phyloP scores from a whole-genome alignment of 1,284 basidiomycete genomes.

The Ceratobasidium papillatum region DNA sequence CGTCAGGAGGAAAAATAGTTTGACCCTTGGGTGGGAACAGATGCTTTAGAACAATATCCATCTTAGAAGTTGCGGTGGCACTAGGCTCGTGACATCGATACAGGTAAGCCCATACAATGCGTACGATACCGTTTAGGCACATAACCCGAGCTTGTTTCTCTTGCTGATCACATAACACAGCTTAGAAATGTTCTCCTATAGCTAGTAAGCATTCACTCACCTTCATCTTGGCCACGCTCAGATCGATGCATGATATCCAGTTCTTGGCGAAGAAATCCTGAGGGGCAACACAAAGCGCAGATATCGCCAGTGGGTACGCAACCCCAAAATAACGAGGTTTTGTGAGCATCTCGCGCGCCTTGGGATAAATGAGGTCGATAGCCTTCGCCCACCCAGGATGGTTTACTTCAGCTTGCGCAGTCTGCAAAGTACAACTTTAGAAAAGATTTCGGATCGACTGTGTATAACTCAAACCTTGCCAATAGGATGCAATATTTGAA shows the following conservation, averaged over 20 bases:
- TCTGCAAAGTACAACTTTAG: conserved; percentile 57
- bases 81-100: conserved; percentile 89
- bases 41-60: conserved; percentile 79
- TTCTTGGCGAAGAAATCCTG: conserved; percentile 85
- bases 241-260: conserved; percentile 79
- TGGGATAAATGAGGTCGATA: conserved; percentile 84
- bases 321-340: conserved; percentile 93
- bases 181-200: background rate
- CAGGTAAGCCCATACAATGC: conserved; percentile 92
- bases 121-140: conserved; percentile 83
- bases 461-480: conserved; percentile 68
- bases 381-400: conserved; percentile 95
- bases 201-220: conserved; percentile 53
- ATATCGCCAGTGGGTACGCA: conserved; percentile 87
- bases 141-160: conserved; percentile 79
- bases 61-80: conserved; percentile 77
- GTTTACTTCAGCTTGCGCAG: conserved; percentile 95
- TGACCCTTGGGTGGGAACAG: conserved; percentile 82
- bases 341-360: conserved; percentile 84
- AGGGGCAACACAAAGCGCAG: conserved; percentile 86
- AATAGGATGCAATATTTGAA: conserved; percentile 85
- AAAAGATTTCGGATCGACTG: conserved; percentile 20
- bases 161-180: conserved; percentile 54
- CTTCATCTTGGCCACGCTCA: conserved; percentile 79
- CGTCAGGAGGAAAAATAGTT: conserved; percentile 73